A percentile compares a stretch with the other conserved stretches of the same genome.
Evolutionary conservation across 176 grass and related monocot genomes (phyloP).

Genomic region (Neostapfia colusana): DNA sequence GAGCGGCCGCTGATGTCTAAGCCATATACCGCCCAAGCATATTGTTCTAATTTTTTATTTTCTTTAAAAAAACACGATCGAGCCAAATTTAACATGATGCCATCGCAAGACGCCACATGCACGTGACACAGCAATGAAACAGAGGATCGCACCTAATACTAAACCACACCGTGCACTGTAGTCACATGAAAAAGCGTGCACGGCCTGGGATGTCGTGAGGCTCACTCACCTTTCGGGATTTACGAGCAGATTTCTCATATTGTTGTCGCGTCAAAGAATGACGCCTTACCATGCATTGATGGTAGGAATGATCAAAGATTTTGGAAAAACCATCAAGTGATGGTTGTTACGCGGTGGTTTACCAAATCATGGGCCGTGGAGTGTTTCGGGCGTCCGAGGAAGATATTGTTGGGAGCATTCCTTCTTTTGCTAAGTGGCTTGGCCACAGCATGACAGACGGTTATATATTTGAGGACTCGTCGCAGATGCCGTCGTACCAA

Average conservation of each 20-base stretch:
- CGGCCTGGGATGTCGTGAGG: neutral
- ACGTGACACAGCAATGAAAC: neutral
- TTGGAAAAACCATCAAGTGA: neutral
- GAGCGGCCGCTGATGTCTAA: neutral
- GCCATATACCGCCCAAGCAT: no score
- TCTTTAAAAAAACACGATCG: neutral
- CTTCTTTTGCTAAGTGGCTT: neutral
- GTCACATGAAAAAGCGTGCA: neutral
- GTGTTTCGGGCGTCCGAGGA: neutral
- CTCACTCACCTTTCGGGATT: neutral
- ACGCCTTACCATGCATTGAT: conserved; percentile 7
- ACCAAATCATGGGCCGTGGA: neutral
- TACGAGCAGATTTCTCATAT: conserved; percentile 20
- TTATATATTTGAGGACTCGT: neutral
- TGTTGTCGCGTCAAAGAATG: conserved; percentile 36
- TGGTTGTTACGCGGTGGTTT: conserved; percentile 35
- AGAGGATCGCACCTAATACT: neutral
- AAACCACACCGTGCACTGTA: neutral
- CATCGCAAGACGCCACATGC: neutral
- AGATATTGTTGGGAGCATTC: neutral
- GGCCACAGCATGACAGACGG: neutral
- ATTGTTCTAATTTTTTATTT: no score
- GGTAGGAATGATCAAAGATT: neutral
- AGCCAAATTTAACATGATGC: neutral
- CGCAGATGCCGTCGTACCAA: conserved; percentile 26